Conservation (phyloP, 352 stramenopile genomes). For the Pythium aquatile region DNA sequence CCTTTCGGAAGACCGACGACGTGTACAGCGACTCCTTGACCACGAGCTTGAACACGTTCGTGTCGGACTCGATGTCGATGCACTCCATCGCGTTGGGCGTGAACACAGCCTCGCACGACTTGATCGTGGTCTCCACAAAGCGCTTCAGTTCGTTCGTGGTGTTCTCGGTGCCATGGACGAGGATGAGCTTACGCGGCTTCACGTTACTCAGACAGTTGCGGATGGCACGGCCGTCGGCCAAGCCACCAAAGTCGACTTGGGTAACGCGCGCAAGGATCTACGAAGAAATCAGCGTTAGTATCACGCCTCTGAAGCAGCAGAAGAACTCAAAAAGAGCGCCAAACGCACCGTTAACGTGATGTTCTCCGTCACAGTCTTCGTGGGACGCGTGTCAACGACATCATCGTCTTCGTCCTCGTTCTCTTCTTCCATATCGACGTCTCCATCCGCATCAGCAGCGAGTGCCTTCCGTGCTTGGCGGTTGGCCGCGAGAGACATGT, state of each 20-base stretch:
- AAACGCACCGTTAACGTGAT: constrained; percentile 53
- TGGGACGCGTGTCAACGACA: constrained; percentile 62
- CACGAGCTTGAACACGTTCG: constrained; percentile 88
- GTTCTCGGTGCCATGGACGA: constrained; percentile 80
- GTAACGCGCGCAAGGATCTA: constrained; percentile 76
- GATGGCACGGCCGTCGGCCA: constrained; percentile 83
- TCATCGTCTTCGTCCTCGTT: constrained; percentile 46
- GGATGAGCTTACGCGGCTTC: constrained; percentile 86
- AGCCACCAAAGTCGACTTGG: constrained; percentile 82
- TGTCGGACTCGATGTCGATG: constrained; percentile 90
- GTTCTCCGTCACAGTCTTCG: constrained; percentile 77
- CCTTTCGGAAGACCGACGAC: constrained; percentile 79
- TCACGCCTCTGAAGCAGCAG: background rate
- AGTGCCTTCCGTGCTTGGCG: constrained; percentile 63
- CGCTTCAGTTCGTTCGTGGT: constrained; percentile 81
- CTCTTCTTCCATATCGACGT: constrained; percentile 72
- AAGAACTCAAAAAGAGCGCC: background rate
- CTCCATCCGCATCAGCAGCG: constrained; percentile 53
- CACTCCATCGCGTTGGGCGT: constrained; percentile 86
- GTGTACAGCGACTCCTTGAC: constrained; percentile 88
- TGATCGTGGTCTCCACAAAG: constrained; percentile 82
- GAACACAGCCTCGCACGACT: constrained; percentile 84
- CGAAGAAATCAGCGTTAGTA: background rate
- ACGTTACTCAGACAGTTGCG: constrained; percentile 88
- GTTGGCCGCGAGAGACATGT: constrained; percentile 59